phyloP scores from a whole-genome alignment of 2,329 filamentous ascomycete genomes.

The Escovopsis weberi region DNA sequence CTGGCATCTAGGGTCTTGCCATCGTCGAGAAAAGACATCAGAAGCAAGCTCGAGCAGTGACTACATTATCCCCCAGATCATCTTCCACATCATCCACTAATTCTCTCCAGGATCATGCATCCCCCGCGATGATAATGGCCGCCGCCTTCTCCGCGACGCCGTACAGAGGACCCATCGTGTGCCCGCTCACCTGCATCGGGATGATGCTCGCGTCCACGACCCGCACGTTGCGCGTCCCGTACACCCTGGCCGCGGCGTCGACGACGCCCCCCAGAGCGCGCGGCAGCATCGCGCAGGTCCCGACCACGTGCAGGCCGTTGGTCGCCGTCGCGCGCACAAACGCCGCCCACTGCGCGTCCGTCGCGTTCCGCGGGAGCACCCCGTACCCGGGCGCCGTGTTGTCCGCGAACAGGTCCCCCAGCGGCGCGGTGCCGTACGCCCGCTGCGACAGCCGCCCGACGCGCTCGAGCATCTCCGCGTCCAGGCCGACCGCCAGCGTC shows the following conservation, averaged over 20 bases:
- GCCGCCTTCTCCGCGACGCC: slow-evolving; percentile 25
- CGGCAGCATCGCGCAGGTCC: slow-evolving; percentile 35
- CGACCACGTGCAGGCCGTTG: slow-evolving; percentile 30
- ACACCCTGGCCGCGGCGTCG: slow-evolving; percentile 26
- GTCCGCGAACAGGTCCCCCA: background rate
- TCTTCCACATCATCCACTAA: too few species aligned
- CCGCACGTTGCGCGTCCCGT: slow-evolving; percentile 28
- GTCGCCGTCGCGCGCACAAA: slow-evolving; percentile 3
- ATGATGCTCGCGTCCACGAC: slow-evolving; percentile 32
- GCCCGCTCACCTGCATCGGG: slow-evolving; percentile 26
- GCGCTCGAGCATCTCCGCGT: slow-evolving; percentile 31
- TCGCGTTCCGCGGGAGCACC: slow-evolving; percentile 2
- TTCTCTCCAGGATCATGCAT: background rate
- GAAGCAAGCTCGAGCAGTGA: too few species aligned
- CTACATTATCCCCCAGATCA: too few species aligned
- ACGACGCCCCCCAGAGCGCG: slow-evolving; percentile 30
- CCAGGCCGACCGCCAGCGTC: slow-evolving; percentile 31
- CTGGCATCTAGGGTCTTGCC: too few species aligned
- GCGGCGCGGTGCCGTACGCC: slow-evolving; percentile 18
- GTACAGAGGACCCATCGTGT: slow-evolving; percentile 17
- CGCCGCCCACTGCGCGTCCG: slow-evolving; percentile 7
- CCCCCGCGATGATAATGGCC: slow-evolving; percentile 16
- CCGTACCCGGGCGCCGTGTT: background rate
- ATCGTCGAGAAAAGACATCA: too few species aligned
- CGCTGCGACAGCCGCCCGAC: slow-evolving; percentile 15